These are phyloP conservation scores for Dryas integrifolia DNA, from an alignment of 331 rosid genomes.

Conservation along the genomic window DNA sequence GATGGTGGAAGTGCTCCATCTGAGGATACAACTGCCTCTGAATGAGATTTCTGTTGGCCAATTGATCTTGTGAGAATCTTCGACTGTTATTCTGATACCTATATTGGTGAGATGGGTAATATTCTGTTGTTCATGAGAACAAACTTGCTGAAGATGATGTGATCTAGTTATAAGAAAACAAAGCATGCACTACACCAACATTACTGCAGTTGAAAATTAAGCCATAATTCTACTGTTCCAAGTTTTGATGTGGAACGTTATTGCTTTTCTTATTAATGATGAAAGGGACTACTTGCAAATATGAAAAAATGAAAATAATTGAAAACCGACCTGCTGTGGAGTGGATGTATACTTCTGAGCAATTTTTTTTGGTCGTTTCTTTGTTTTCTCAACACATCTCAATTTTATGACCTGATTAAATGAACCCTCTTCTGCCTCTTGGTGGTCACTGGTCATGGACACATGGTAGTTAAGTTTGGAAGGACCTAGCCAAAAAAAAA, in stretches of 20 bases:
- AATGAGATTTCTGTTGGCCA: constrained; percentile 41
- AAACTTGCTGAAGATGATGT: constrained; percentile 17
- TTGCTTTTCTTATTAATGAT: background rate
- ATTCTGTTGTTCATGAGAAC: constrained; percentile 27
- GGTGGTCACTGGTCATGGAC: too few species aligned
- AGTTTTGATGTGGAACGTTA: constrained; percentile 14
- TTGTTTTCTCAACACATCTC: too few species aligned
- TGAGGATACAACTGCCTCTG: constrained; percentile 51
- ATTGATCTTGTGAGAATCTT: constrained; percentile 34
- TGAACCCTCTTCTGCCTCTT: too few species aligned
- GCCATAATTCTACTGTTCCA: constrained; percentile 12
- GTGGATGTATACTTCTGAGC: too few species aligned
- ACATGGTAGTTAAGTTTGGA: too few species aligned
- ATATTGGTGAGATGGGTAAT: constrained; percentile 22
- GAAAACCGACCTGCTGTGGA: too few species aligned
- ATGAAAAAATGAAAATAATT: background rate
- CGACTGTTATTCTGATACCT: constrained; percentile 39
- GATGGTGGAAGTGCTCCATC: constrained; percentile 61
- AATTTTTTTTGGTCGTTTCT: too few species aligned
- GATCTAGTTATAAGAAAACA: constrained; percentile 3
- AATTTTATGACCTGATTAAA: too few species aligned
- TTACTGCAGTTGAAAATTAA: constrained; percentile 1
- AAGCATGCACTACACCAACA: constrained; percentile 6
- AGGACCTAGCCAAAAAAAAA: too few species aligned
- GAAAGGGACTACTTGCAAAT: too few species aligned